Conservation (phyloP, 257 asterid species). For the Nicotiana tabacum region DNA sequence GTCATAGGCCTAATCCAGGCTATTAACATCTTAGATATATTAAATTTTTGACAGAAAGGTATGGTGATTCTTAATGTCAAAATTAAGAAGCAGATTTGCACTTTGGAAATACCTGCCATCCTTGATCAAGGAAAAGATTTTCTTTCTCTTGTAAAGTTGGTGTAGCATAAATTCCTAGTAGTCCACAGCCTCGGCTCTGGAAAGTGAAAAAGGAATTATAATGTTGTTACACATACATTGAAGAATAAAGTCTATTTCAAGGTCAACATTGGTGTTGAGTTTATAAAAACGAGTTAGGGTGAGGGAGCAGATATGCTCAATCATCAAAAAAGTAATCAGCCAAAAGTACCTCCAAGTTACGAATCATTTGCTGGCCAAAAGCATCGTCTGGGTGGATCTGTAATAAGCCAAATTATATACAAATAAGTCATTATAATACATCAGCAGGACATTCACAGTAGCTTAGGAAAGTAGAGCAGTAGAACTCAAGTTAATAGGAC, state of each 20-base stretch:
- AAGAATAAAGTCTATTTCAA: not conserved
- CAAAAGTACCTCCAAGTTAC: constrained; percentile 79
- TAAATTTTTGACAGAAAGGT: not conserved
- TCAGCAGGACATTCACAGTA: constrained; percentile 1
- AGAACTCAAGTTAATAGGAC: constrained; percentile 11
- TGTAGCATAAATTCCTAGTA: constrained; percentile 75
- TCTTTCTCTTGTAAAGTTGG: constrained; percentile 89
- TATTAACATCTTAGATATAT: not conserved
- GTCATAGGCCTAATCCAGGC: not conserved
- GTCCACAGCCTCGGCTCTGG: constrained; percentile 89
- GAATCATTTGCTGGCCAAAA: constrained; percentile 96
- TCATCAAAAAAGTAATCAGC: not conserved
- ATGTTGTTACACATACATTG: not conserved
- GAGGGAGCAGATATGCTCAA: not conserved
- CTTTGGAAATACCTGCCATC: constrained; percentile 74
- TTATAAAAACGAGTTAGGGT: not conserved
- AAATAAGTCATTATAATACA: not conserved
- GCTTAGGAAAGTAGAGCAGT: not conserved
- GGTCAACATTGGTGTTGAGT: not conserved
- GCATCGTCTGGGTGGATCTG: constrained; percentile 98
- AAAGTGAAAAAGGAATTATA: constrained; percentile 13
- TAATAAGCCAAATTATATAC: constrained; percentile 8
- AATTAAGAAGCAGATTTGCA: not conserved
- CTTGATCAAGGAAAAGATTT: constrained; percentile 87
- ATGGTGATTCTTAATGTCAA: not conserved